These are phyloP conservation scores for Trametes meyenii DNA, from an alignment of 768 basidiomycete species.

Conservation along the genomic window DNA sequence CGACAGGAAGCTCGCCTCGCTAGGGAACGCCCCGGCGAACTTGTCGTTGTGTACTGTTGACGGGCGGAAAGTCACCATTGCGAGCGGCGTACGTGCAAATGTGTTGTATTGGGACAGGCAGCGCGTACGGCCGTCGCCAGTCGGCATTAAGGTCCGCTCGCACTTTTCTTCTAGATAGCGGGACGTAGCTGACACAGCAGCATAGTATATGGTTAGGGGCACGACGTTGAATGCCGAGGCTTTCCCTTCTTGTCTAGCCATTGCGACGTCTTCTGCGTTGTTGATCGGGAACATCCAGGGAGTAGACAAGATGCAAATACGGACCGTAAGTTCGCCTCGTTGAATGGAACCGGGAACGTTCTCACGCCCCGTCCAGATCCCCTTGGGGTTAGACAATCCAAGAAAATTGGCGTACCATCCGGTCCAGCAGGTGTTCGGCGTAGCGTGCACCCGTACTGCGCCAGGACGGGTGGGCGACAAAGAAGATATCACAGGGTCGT, in stretches of 20 bases:
- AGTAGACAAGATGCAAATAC: constrained; percentile 80
- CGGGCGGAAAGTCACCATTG: constrained; percentile 62
- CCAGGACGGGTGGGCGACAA: constrained; percentile 58
- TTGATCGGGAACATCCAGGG: constrained; percentile 68
- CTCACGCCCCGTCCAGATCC: constrained; percentile 48
- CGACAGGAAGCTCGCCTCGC: constrained; percentile 59
- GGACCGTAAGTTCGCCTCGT: constrained; percentile 53
- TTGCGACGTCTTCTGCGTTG: constrained; percentile 57
- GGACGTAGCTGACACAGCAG: not conserved
- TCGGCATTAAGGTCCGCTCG: constrained; percentile 63
- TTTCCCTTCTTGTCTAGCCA: constrained; percentile 57
- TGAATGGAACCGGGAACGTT: constrained; percentile 10
- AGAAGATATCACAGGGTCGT: constrained; percentile 51
- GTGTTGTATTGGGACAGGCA: constrained; percentile 71
- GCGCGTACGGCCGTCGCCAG: constrained; percentile 65
- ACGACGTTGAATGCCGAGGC: constrained; percentile 52
- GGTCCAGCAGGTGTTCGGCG: constrained; percentile 58
- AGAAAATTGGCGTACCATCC: constrained; percentile 65
- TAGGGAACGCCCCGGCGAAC: constrained; percentile 70
- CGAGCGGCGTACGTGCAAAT: constrained; percentile 68
- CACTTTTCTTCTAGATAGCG: not conserved
- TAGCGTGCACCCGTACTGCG: constrained; percentile 58
- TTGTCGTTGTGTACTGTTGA: constrained; percentile 59
- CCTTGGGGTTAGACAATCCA: constrained; percentile 74
- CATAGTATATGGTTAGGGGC: constrained; percentile 52